Evolutionary conservation across 2,329 filamentous ascomycete genomes (phyloP), one percentile per base, ranked within the genome.

Genomic region (Setomelanomma holmii): DNA sequence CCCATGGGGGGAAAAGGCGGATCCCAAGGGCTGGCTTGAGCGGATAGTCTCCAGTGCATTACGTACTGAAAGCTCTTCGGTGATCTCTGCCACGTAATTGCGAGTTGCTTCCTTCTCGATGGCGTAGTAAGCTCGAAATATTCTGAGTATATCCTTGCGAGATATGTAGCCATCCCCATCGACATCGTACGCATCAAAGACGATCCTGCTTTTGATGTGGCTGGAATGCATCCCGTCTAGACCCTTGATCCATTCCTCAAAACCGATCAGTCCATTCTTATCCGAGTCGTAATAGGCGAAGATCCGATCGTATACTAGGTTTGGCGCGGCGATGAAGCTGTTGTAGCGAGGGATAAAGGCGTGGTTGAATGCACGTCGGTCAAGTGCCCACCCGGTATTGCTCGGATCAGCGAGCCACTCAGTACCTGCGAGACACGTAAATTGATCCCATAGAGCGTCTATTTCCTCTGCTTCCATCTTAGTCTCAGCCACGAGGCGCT

Each of bases 221-320:
- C 82, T 63, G 1, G 61, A 58, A 53, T 84, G 82, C 52, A 88
- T 76, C 44, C 83, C 83, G 4, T 91, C 88, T 41, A 97, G 80
- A 1, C 91, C 95, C 51, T 89, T 86, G 20, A 98, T 78, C 68
- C 97, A 99, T 71, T 99, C 95, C 42, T 91, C 84, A 63, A 99
- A 98, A 6, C 90, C 90, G 64, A 99, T 97, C 6, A 96, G 79
- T 19, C 89, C 90, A 69, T 99, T 91, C 36, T 86, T 84, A 72
- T 98, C 93, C 24, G 88, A 90, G 75, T 99, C 95, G 73, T 97
- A 99, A 73, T 97, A 97, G 44, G 90, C 86, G 76, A 98, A 99
- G 84, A 97, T 95, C 61, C 95, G 89, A 72, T 99, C 93, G 69
- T 96, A 95, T 53, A 99, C 90, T 12, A 96, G 84, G 71, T 96